A percentile compares a stretch with the other conserved stretches of the same genome.
phyloP scores from a whole-genome alignment of 2,329 filamentous ascomycete genomes.

The Paecilomyces sp. region DNA sequence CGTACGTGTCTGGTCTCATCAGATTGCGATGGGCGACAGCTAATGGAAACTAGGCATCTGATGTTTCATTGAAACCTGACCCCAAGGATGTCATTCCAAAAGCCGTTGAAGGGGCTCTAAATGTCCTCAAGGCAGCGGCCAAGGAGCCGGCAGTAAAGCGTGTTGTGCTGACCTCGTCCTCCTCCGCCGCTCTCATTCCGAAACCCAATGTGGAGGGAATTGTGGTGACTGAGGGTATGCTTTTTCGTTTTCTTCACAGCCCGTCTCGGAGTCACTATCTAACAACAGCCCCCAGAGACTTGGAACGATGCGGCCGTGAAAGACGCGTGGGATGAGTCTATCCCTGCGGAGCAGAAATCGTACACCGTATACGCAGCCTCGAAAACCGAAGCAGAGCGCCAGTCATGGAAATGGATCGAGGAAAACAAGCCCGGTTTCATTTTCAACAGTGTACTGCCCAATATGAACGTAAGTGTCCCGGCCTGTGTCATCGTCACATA shows the following conservation, averaged over 20 bases:
- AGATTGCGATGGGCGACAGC: neutral
- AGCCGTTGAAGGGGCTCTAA: conserved; percentile 29
- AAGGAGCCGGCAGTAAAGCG: conserved; percentile 1
- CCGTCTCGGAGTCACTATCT: neutral
- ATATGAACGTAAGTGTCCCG: conserved; percentile 22
- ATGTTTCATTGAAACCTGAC: conserved; percentile 26
- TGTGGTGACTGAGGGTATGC: conserved; percentile 3
- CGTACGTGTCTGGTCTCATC: neutral
- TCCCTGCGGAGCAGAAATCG: conserved; percentile 21
- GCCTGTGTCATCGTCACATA: neutral
- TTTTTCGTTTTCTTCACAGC: neutral
- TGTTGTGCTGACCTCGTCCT: conserved; percentile 8
- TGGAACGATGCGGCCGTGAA: conserved; percentile 18
- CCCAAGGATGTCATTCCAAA: conserved; percentile 38
- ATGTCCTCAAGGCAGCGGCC: conserved; percentile 25
- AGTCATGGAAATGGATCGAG: conserved; percentile 39
- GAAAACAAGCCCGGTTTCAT: conserved; percentile 38
- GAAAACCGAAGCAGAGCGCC: conserved; percentile 42
- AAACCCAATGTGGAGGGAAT: conserved; percentile 3
- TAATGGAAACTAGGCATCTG: neutral
- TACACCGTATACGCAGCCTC: conserved; percentile 36
- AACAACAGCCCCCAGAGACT: conserved; percentile 5
- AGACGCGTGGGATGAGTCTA: conserved; percentile 23
- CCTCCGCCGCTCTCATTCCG: neutral
- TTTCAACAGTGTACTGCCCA: conserved; percentile 27